Evolutionary conservation across 306 rosid species (phyloP), one percentile per base, ranked within the genome.

Genomic region (Pyrus betulifolia): DNA sequence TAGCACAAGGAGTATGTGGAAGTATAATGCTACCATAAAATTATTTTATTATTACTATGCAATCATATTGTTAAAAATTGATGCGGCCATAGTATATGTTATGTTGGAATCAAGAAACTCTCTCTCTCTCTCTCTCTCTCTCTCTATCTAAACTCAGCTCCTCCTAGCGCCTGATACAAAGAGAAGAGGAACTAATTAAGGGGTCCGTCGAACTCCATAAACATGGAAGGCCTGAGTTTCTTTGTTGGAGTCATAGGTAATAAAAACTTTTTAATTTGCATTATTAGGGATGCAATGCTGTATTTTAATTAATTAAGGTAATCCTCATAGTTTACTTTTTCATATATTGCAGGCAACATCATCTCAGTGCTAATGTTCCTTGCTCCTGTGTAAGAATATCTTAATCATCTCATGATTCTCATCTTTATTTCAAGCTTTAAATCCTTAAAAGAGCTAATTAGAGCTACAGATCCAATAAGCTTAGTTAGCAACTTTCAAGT

Each of bases 331-430:
- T 9, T 42, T 42, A 5, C 45, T 2, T 10, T 58, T 22, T 58
- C 19, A 11, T 61, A 23, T 10, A 57, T 51, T 82, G 80, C 85
- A 88, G 96, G 93, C 57, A 88, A 84, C 87, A 75, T 87, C 81
- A 85, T 90, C 76, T 85, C 96, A 69, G 74, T 85, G 70, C 86
- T 90, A 74, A 78, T 87, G 96, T 88, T 90, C 76, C 91, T 90
- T 77, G 84, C 93, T 75, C 91, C 93, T 10, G 83, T 84, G 96
- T 90, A 84, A 85, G 88, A 51, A 42, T 42, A 23, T 21, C 30
- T 38, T 28, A 14, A 19, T 70, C 11, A 25, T 64, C 11, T 27
- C n/a, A n/a, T n/a, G n/a, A n/a, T n/a, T n/a, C n/a, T n/a, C 30
- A 15, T 38, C 12, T 14, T 14, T 25, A 14, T 44, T 7, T 23